A percentile compares a stretch with the other conserved stretches of the same genome.
phyloP scores from a whole-genome alignment of 768 basidiomycete genomes.

The Pleurotus cornucopiae region DNA sequence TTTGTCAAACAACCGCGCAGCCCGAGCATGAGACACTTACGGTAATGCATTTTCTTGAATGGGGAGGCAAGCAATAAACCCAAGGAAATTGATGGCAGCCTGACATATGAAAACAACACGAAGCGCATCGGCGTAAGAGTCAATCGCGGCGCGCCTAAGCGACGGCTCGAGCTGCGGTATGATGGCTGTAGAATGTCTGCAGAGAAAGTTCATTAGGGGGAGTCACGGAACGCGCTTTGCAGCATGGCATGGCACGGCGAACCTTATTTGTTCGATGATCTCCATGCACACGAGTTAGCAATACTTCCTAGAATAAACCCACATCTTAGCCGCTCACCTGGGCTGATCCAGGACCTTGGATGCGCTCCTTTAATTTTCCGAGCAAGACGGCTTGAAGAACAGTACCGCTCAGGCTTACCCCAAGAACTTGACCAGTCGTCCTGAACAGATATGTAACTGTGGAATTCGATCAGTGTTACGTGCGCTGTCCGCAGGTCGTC shows the following conservation, averaged over 20 bases:
- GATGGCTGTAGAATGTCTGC: conserved; percentile 65
- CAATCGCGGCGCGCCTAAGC: conserved; percentile 57
- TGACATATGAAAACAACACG: conserved; percentile 83
- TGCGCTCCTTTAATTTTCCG: conserved; percentile 63
- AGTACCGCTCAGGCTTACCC: conserved; percentile 85
- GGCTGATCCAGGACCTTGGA: conserved; percentile 70
- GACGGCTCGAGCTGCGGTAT: conserved; percentile 62
- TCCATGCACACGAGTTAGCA: conserved; percentile 23
- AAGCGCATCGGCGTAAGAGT: conserved; percentile 77
- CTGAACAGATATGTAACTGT: conserved; percentile 91
- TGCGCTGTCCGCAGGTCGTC: conserved; percentile 11
- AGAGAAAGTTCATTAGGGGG: neutral
- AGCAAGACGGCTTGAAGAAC: conserved; percentile 79
- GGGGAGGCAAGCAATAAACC: conserved; percentile 65
- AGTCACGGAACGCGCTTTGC: neutral
- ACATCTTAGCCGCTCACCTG: conserved; percentile 46
- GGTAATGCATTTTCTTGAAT: conserved; percentile 73
- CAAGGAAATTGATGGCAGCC: conserved; percentile 58
- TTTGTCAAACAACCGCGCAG: conserved; percentile 10
- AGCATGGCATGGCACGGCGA: conserved; percentile 8
- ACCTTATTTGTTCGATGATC: conserved; percentile 75
- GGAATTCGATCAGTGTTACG: conserved; percentile 2
- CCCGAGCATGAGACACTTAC: conserved; percentile 25
- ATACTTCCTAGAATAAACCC: conserved; percentile 8
- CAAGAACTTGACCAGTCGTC: conserved; percentile 92